These are phyloP conservation scores for Bigelowiella natans DNA, from an alignment of 78 protist species.

Conservation along the genomic window DNA sequence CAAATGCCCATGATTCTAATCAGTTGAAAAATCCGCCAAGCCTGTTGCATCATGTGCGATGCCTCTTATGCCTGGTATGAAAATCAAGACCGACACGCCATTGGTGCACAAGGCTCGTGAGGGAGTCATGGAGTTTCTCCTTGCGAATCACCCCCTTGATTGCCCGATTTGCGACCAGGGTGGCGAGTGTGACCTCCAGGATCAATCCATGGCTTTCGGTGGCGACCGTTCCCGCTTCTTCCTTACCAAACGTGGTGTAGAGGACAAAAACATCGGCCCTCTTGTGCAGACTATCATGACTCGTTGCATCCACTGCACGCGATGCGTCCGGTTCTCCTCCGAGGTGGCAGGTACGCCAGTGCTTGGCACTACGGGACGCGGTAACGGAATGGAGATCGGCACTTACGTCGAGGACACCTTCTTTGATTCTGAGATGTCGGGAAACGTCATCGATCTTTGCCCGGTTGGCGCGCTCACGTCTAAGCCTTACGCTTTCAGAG, in stretches of 20 bases:
- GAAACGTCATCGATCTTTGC: slow-evolving; percentile 68
- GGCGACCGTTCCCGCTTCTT: slow-evolving; percentile 41
- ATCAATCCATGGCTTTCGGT: slow-evolving; percentile 44
- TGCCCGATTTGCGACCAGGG: slow-evolving; percentile 75
- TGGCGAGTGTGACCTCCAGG: slow-evolving; percentile 73
- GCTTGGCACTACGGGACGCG: slow-evolving; percentile 68
- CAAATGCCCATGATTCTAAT: background rate
- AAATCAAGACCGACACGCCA: slow-evolving; percentile 44
- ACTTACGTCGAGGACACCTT: slow-evolving; percentile 14
- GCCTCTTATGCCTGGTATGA: slow-evolving; percentile 60
- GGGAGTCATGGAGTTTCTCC: slow-evolving; percentile 73
- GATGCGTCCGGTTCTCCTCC: slow-evolving; percentile 60
- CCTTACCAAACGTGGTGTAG: slow-evolving; percentile 57
- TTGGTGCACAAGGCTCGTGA: slow-evolving; percentile 56
- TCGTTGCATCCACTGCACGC: slow-evolving; percentile 74
- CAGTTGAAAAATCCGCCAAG: slow-evolving; percentile 54
- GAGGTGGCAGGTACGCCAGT: slow-evolving; percentile 46
- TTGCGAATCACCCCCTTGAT: slow-evolving; percentile 65
- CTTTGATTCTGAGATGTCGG: slow-evolving; percentile 22
- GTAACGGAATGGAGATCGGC: slow-evolving; percentile 60
- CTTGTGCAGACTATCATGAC: slow-evolving; percentile 64
- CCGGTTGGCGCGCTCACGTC: slow-evolving; percentile 73
- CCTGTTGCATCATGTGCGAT: slow-evolving; percentile 69
- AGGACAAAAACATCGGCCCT: slow-evolving; percentile 63
- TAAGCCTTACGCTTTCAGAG: slow-evolving; percentile 52